Evolutionary conservation across 2,329 filamentous ascomycete species (phyloP).

Genomic region (Onygenales sp.): DNA sequence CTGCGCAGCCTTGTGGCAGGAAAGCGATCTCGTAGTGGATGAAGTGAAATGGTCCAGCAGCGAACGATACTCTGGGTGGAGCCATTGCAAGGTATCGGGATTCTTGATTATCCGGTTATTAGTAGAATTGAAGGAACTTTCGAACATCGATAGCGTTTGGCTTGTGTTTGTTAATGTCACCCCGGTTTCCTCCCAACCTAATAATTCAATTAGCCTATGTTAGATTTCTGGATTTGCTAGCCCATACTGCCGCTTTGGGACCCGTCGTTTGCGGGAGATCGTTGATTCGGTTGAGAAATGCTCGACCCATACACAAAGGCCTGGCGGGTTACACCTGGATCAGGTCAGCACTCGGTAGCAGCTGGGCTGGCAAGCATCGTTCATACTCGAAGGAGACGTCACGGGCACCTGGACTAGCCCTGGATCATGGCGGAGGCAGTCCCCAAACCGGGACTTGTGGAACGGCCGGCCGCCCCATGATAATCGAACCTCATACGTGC

Average conservation of each 20-base stretch:
- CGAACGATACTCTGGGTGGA: conserved; percentile 4
- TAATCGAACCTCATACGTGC: conserved; percentile 9
- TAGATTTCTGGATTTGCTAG: neutral
- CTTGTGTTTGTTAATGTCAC: too few relatives aligned
- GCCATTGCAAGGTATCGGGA: conserved; percentile 4
- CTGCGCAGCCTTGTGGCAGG: conserved; percentile 15
- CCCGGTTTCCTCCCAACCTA: neutral
- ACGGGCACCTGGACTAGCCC: conserved; percentile 8
- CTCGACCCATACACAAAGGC: conserved; percentile 5
- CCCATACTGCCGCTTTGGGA: neutral
- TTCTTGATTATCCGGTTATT: conserved; percentile 1
- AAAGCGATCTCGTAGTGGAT: conserved; percentile 24
- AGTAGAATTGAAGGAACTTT: neutral
- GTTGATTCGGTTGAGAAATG: neutral
- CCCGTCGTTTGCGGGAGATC: neutral
- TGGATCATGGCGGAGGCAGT: conserved; percentile 11
- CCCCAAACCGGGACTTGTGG: conserved; percentile 11
- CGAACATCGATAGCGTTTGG: too few relatives aligned
- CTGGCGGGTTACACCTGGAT: neutral
- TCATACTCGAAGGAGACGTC: conserved; percentile 4
- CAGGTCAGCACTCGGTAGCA: neutral
- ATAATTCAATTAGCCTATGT: neutral
- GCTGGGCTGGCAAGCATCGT: neutral
- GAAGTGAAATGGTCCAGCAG: conserved; percentile 24
- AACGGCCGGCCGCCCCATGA: conserved; percentile 13